A percentile compares a stretch with the other conserved stretches of the same genome.
Conservation (phyloP, 75 land plant species). For the Cryptomeria japonica region DNA sequence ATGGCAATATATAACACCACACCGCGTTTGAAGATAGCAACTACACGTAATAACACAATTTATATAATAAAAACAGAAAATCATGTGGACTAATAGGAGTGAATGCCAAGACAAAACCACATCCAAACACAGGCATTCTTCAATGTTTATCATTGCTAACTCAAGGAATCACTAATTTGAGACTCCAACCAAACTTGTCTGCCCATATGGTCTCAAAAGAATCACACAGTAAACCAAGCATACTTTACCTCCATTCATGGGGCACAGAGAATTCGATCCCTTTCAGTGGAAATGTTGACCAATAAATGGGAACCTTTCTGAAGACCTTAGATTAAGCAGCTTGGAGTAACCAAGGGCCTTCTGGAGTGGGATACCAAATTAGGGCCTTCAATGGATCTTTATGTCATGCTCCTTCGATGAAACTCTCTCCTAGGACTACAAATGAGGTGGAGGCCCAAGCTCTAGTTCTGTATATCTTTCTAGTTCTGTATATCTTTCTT, state of each 20-base stretch:
- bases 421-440: too few species aligned
- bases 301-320: too few species aligned
- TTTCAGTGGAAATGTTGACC: too few species aligned
- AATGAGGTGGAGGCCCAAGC: too few species aligned
- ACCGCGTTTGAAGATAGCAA: neutral
- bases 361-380: too few species aligned
- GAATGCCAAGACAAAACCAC: neutral
- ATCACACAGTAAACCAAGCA: neutral
- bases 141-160: neutral
- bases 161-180: neutral
- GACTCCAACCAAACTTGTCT: neutral
- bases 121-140: neutral
- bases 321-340: too few species aligned
- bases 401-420: too few species aligned
- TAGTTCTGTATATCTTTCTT: too few species aligned
- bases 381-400: too few species aligned
- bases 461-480: too few species aligned
- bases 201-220: neutral
- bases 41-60: neutral
- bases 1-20: neutral
- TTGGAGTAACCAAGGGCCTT: too few species aligned
- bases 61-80: neutral
- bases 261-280: too few species aligned
- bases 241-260: neutral
- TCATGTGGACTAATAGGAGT: neutral